Conservation (phyloP, 1,284 basidiomycete species). For the Austroboletus sp. region DNA sequence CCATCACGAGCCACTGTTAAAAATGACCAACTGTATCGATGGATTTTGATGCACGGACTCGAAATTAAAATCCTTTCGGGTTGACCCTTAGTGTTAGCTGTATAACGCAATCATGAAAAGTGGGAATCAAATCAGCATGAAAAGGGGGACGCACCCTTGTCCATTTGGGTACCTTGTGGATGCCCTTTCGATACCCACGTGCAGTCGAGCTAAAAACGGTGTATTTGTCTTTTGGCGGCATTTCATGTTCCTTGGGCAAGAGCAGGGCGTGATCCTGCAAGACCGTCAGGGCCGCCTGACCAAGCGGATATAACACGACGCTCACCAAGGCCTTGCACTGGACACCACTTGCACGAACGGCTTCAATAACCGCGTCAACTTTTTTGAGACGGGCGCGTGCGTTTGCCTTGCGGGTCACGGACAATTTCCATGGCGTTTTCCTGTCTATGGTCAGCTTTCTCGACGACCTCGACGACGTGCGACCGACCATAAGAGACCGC, state of each 20-base stretch:
- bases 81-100: conserved; percentile 80
- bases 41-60: conserved; percentile 33
- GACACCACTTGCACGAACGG: conserved; percentile 76
- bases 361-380: conserved; percentile 89
- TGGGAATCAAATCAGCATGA: conserved; percentile 1
- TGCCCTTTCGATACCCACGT: conserved; percentile 81
- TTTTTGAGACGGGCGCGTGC: conserved; percentile 82
- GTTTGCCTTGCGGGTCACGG: conserved; percentile 85
- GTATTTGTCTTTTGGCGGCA: conserved; percentile 89
- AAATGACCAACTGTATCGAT: background rate
- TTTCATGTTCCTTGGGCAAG: conserved; percentile 83
- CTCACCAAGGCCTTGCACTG: conserved; percentile 68
- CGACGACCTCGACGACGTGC: background rate
- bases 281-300: background rate
- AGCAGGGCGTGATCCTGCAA: conserved; percentile 59
- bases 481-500: conserved; percentile 72
- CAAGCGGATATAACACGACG: conserved; percentile 8
- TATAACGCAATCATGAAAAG: conserved; percentile 12
- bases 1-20: background rate
- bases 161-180: conserved; percentile 95
- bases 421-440: conserved; percentile 94
- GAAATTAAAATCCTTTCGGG: conserved; percentile 85
- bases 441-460: conserved; percentile 38
- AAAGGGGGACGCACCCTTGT: conserved; percentile 61
- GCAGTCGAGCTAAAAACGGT: conserved; percentile 76